Evolutionary conservation across 768 basidiomycete genomes (phyloP), one percentile per base, ranked within the genome.

Genomic region (Suillus occidentalis): DNA sequence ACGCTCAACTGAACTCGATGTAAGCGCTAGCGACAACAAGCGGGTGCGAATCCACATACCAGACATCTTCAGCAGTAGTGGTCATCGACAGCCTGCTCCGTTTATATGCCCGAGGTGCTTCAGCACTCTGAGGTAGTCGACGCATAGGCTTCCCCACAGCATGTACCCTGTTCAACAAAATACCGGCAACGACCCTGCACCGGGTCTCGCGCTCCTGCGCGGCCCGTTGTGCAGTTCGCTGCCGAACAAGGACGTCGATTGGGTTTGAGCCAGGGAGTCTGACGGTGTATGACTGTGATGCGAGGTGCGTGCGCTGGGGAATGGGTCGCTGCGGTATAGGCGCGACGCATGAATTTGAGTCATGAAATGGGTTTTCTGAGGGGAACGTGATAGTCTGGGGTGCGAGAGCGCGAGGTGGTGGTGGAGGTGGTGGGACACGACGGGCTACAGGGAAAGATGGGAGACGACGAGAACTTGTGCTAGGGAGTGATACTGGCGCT

Each of bases 171-270:
- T 83, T 83, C 34, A 89, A 77, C 39, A 89, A 72, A 55, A 86
- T 86, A 22, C 84, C 85, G 3, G 87, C 87, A 1, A 89, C 85
- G 61, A 87, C 80, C 69, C 80, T 81, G 64, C 82, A 80, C 16
- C 81, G 77, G 6, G 80, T 78, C 63, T 81, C 80, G 65, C 72
- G 76, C 63, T 80, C 79, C 72, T 72, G 73, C 58, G 70, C 76
- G 68, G 66, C 66, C 43, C 75, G 53, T 52, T 75, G 75, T 4
- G 75, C 74, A 37, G 75, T 75, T 58, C 74, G 57, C 60, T 76
- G 76, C 6, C 76, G 75, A 12, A 77, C 68, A 36, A 76, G 42
- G 9, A 67, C 65, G 9, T 76, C 74, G 2, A 76, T 37, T 34
- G 71, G 66, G 1, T 66, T 66, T 1, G 69, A 20, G 8, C 71